These are phyloP conservation scores for Pleurotus citrinopileatus DNA, from an alignment of 768 basidiomycete genomes.

Conservation along the genomic window DNA sequence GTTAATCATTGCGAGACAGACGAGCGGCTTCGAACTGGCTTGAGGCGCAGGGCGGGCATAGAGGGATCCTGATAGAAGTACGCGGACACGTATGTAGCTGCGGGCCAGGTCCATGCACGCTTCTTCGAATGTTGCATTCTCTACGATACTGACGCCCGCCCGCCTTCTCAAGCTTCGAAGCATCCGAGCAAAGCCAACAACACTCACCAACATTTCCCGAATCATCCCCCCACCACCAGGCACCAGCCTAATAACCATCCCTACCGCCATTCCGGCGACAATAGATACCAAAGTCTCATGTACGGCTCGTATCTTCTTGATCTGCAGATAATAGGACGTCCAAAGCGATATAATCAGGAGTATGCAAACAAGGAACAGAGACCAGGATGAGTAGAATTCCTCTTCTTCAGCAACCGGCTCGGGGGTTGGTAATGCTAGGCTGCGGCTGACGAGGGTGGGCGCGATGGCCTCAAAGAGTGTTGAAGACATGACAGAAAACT, in stretches of 20 bases:
- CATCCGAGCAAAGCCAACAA: not conserved
- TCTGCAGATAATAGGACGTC: conserved; percentile 97
- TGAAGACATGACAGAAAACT: not conserved
- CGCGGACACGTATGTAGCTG: not conserved
- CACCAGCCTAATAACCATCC: conserved; percentile 82
- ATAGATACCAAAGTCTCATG: conserved; percentile 97
- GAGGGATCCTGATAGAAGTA: not conserved
- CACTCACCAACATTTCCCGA: conserved; percentile 92
- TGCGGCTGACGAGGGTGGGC: conserved; percentile 5
- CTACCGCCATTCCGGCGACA: conserved; percentile 95
- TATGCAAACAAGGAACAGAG: conserved; percentile 88
- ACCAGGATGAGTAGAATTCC: conserved; percentile 91
- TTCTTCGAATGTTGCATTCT: no score
- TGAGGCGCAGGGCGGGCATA: no score
- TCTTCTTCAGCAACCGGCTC: conserved; percentile 64
- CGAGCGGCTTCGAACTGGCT: no score
- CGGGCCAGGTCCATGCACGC: no score
- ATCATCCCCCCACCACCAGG: conserved; percentile 95
- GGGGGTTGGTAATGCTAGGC: conserved; percentile 22
- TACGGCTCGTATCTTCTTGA: conserved; percentile 90
- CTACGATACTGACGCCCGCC: not conserved
- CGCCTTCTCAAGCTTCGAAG: not conserved
- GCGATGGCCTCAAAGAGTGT: not conserved
- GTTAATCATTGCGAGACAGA: conserved; percentile 7
- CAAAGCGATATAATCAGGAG: conserved; percentile 92